Base-by-base conservation (phyloP, 352 stramenopile species). In the Phytophthora nicotianae region DNA sequence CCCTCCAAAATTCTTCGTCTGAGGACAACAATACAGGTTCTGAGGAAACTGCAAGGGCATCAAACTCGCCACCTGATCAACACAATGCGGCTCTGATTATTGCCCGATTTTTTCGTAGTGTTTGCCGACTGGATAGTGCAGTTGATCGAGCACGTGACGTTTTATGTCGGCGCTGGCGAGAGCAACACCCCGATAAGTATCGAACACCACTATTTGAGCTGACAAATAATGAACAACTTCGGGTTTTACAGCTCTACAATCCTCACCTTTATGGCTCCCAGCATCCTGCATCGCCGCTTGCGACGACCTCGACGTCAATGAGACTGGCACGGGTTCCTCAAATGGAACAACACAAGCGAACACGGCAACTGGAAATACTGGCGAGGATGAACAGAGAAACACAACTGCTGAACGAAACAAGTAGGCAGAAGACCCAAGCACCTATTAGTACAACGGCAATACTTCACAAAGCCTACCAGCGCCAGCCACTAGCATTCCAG, bases 241-340 rank as follows among this genome's bases (percentile, higher is more conserved):
- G 63, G 0, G 62, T 90, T 2, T 59, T 90, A 45, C 79, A 86
- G 50, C 81, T 79, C 46, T 88, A 86, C 50, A 90, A 90, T 29
- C 81, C 81, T n/a, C 58, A 73, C 14, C 51, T 89, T 1, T 89
- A 79, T 42, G 73, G 27, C 50, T 65, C 71, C 0, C 61, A 64
- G 14, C 56, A 68, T 23, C 20, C 23, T 27, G 14, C 23, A 21
- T 59, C 51, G 26, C 50, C 66, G 21, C 17, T 70, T 54, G 27
- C 40, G 16, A 61, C 50, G 35, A 32, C 17, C 9, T 54, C 60
- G 20, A 45, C 40, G 17, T 71, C 66, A 33, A 50, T 57, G 26
- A 62, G 62, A 16, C 38, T 66, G 10, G 54, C 51, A 23, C 51
- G 61, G 7, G 51, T 71, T 19, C 51, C 54, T 40, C 55, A 62